These are phyloP conservation scores for Phytophthora boehmeriae DNA, from an alignment of 352 stramenopile species.

Conservation along the genomic window DNA sequence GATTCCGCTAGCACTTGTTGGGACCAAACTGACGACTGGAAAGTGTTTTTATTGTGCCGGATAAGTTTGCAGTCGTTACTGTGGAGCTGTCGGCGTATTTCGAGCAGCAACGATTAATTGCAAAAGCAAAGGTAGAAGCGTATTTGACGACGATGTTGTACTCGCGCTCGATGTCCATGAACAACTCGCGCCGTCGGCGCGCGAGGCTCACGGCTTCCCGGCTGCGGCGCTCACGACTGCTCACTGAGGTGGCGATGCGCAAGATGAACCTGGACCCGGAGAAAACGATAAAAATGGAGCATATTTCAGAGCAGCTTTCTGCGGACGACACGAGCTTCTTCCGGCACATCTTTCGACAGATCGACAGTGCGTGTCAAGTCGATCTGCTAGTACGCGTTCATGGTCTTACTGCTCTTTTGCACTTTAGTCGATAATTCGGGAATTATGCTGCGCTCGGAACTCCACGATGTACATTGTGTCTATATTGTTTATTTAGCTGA, in stretches of 20 bases:
- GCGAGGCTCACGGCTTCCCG: conserved; percentile 53
- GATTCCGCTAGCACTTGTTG: too few relatives aligned
- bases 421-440: conserved; percentile 53
- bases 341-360: conserved; percentile 72
- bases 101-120: too few relatives aligned
- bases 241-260: conserved; percentile 66
- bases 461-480: conserved; percentile 47
- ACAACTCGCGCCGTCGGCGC: conserved; percentile 51
- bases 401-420: neutral
- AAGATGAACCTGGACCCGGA: conserved; percentile 68
- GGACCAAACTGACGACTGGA: too few relatives aligned
- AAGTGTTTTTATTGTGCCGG: too few relatives aligned
- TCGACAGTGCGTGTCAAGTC: conserved; percentile 46
- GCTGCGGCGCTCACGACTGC: conserved; percentile 54
- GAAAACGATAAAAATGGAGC: conserved; percentile 64
- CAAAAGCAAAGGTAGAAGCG: too few relatives aligned
- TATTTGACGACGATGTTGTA: conserved; percentile 36
- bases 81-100: too few relatives aligned
- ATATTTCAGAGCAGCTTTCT: conserved; percentile 63
- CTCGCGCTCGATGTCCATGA: conserved; percentile 52
- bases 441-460: conserved; percentile 70
- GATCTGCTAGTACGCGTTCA: neutral
- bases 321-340: conserved; percentile 67
- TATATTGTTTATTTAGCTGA: neutral
- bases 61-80: too few relatives aligned